phyloP scores from a whole-genome alignment of 345 rosid species.

The Erodium maritimum region DNA sequence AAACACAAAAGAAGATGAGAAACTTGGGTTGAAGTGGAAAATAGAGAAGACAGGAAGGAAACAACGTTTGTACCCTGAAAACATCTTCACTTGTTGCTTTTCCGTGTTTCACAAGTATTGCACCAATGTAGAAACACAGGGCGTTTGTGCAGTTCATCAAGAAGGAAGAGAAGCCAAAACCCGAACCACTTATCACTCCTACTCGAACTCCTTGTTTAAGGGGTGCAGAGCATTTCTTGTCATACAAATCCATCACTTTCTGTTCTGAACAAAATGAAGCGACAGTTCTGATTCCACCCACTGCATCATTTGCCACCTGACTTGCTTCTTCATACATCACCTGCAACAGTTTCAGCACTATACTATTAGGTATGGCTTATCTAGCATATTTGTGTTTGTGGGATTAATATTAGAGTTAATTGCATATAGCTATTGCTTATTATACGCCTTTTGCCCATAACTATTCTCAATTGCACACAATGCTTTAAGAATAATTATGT shows the following conservation, averaged over 20 bases:
- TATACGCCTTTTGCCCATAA: no score
- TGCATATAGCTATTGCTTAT: no score
- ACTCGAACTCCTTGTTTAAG: slow-evolving; percentile 30
- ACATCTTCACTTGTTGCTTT: slow-evolving; percentile 55
- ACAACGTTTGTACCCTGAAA: slow-evolving; percentile 40
- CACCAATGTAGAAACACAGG: slow-evolving; percentile 43
- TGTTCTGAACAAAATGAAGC: slow-evolving; percentile 58
- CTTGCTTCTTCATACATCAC: slow-evolving; percentile 63
- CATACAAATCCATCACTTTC: slow-evolving; percentile 45
- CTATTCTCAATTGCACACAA: no score
- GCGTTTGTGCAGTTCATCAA: slow-evolving; percentile 34
- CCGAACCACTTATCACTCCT: slow-evolving; percentile 41
- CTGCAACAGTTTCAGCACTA: no score
- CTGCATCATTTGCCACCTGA: slow-evolving; percentile 59
- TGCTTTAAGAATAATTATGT: no score
- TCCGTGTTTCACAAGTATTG: slow-evolving; percentile 37
- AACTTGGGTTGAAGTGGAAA: background rate
- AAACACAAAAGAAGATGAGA: no score
- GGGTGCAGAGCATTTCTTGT: slow-evolving; percentile 40
- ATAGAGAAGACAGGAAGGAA: background rate
- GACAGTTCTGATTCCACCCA: slow-evolving; percentile 51
- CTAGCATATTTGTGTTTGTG: no score
- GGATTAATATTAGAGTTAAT: no score
- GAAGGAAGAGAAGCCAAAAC: slow-evolving; percentile 44
- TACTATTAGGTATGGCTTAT: no score